Conservation (phyloP, 495 filamentous ascomycete genomes). For the Hypoxylon trugodes region DNA sequence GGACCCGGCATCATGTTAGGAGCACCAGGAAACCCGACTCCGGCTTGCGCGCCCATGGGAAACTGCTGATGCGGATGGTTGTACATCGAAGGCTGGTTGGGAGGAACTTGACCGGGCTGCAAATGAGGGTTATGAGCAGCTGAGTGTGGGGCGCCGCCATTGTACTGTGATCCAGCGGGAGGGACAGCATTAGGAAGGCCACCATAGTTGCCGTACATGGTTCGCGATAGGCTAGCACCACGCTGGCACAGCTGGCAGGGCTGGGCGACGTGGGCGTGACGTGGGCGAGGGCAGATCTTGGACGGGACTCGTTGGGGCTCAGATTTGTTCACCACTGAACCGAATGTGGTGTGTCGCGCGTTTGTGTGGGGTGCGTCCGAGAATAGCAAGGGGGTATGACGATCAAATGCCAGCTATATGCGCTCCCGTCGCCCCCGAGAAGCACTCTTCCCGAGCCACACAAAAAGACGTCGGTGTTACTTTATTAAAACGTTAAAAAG, state of each 20-base stretch:
- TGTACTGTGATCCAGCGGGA: conserved; percentile 53
- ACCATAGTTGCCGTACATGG: conserved; percentile 63
- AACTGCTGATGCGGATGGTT: conserved; percentile 58
- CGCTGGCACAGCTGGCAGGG: conserved; percentile 47
- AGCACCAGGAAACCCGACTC: conserved; percentile 49
- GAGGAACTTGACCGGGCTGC: conserved; percentile 54
- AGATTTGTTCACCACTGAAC: conserved; percentile 45
- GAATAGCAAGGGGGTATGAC: conserved; percentile 44
- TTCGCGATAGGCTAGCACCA: conserved; percentile 48
- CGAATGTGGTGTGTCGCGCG: conserved; percentile 44
- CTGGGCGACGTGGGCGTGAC: conserved; percentile 44
- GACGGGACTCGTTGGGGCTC: conserved; percentile 46
- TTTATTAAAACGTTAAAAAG: conserved; percentile 35
- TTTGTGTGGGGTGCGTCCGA: conserved; percentile 47
- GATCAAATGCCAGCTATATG: conserved; percentile 44
- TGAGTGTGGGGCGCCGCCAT: conserved; percentile 56
- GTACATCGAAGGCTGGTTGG: conserved; percentile 51
- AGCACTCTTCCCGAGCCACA: conserved; percentile 33
- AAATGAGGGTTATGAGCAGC: conserved; percentile 54
- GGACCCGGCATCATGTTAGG: conserved; percentile 59
- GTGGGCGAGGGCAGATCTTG: conserved; percentile 47
- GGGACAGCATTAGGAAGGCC: conserved; percentile 58
- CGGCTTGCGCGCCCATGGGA: conserved; percentile 54
- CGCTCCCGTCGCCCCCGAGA: no score
- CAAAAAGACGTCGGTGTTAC: conserved; percentile 34